A percentile compares a stretch with the other conserved stretches of the same genome.
These are phyloP conservation scores for Heimioporus punctisporus DNA, from an alignment of 1,284 basidiomycete species.

Conservation along the genomic window DNA sequence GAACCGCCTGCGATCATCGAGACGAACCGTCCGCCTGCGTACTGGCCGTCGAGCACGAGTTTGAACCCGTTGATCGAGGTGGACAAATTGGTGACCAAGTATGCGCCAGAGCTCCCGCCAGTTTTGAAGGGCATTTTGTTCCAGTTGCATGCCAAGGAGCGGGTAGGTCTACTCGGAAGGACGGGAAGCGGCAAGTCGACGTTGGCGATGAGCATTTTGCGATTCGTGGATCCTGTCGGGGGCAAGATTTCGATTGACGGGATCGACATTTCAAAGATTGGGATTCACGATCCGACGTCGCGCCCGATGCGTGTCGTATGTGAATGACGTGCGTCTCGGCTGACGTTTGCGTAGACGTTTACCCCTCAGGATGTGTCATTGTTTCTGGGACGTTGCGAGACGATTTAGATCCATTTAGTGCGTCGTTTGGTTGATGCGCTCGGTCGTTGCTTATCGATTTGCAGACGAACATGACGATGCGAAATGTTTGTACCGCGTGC, in stretches of 20 bases:
- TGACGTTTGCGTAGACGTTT: slow-evolving; percentile 56
- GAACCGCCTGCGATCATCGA: slow-evolving; percentile 80
- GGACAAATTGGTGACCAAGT: slow-evolving; percentile 79
- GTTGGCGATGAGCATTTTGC: slow-evolving; percentile 83
- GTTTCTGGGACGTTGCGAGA: slow-evolving; percentile 88
- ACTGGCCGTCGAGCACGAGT: slow-evolving; percentile 82
- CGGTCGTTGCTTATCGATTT: not conserved
- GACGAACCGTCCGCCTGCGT: slow-evolving; percentile 72
- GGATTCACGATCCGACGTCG: slow-evolving; percentile 82
- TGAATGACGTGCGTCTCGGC: slow-evolving; percentile 4
- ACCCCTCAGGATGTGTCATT: slow-evolving; percentile 85
- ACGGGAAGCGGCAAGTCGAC: slow-evolving; percentile 85
- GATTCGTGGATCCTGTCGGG: slow-evolving; percentile 84
- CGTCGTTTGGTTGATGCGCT: too few relatives aligned
- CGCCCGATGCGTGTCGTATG: slow-evolving; percentile 53
- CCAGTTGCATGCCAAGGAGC: slow-evolving; percentile 60
- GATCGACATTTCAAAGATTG: slow-evolving; percentile 88
- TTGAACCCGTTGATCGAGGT: slow-evolving; percentile 55
- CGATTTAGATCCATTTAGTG: slow-evolving; percentile 86
- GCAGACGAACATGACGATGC: slow-evolving; percentile 79
- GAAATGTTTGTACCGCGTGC: slow-evolving; percentile 57
- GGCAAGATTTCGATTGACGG: slow-evolving; percentile 88
- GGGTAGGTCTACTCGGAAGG: slow-evolving; percentile 74
- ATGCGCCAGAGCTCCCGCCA: slow-evolving; percentile 82
- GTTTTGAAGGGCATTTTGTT: slow-evolving; percentile 83